These are phyloP conservation scores for Cicer cuneatum DNA, from an alignment of 306 rosid genomes.

Conservation along the genomic window DNA sequence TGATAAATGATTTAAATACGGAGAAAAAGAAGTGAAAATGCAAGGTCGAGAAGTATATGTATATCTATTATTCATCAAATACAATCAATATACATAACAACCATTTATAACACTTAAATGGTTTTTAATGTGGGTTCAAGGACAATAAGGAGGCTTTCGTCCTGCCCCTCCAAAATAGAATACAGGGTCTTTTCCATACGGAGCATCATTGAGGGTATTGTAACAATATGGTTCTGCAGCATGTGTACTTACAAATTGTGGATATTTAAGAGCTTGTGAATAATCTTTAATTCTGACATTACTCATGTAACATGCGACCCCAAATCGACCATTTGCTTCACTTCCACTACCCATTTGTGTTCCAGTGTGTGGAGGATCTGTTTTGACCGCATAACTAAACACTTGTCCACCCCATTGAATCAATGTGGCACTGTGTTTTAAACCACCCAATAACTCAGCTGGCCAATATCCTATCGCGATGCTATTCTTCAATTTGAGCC, in stretches of 20 bases:
- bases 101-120: neutral
- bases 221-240: conserved; percentile 57
- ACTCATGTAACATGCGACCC: conserved; percentile 51
- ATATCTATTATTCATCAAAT: neutral
- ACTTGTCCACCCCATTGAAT: conserved; percentile 87
- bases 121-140: conserved; percentile 22
- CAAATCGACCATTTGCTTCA: conserved; percentile 9
- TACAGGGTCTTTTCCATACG: conserved; percentile 45
- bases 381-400: conserved; percentile 48
- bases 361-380: conserved; percentile 55
- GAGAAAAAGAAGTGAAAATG: neutral
- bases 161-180: conserved; percentile 74
- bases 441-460: neutral
- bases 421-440: conserved; percentile 45
- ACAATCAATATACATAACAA: neutral
- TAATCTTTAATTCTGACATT: conserved; percentile 54
- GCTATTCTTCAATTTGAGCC: conserved; percentile 45
- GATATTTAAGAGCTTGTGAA: conserved; percentile 55
- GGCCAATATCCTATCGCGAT: conserved; percentile 66
- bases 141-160: conserved; percentile 46
- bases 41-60: neutral
- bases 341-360: conserved; percentile 78
- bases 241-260: conserved; percentile 26
- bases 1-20: no score
- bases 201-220: conserved; percentile 32